These are phyloP conservation scores for Penicillium sp. DNA, from an alignment of 2,329 filamentous ascomycete species.

Conservation along the genomic window DNA sequence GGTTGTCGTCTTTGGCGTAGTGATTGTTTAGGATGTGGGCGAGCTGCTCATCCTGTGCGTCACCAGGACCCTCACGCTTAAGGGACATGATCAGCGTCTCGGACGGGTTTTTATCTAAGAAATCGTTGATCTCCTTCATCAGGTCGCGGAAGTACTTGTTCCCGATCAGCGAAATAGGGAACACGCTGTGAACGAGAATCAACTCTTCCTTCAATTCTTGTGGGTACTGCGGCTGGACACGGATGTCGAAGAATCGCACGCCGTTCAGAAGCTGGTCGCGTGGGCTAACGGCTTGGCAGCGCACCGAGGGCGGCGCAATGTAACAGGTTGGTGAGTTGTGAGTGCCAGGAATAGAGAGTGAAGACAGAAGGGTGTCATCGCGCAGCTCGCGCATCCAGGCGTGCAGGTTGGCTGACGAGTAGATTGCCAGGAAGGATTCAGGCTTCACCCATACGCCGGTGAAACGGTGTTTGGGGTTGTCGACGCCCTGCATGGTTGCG, in stretches of 20 bases:
- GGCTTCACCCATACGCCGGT: slow-evolving; percentile 62
- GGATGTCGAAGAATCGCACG: slow-evolving; percentile 89
- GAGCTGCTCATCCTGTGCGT: slow-evolving; percentile 72
- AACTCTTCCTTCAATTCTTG: slow-evolving; percentile 62
- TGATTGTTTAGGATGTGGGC: slow-evolving; percentile 66
- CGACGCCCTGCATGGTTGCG: slow-evolving; percentile 55
- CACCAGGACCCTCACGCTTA: slow-evolving; percentile 85
- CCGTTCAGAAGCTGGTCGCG: slow-evolving; percentile 79
- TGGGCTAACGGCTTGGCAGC: slow-evolving; percentile 79
- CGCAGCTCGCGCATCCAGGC: slow-evolving; percentile 77
- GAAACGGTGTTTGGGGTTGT: slow-evolving; percentile 52
- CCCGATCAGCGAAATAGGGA: slow-evolving; percentile 80
- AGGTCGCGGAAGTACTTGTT: slow-evolving; percentile 73
- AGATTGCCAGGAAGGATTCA: slow-evolving; percentile 56
- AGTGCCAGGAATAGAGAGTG: slow-evolving; percentile 86
- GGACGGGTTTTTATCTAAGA: slow-evolving; percentile 70
- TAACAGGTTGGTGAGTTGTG: slow-evolving; percentile 90
- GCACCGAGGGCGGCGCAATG: slow-evolving; percentile 81
- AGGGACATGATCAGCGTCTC: slow-evolving; percentile 82
- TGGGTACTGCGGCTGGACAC: slow-evolving; percentile 63
- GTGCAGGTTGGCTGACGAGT: slow-evolving; percentile 64
- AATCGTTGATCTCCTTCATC: slow-evolving; percentile 65
- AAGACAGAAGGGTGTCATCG: slow-evolving; percentile 67
- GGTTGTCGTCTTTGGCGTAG: slow-evolving; percentile 55
- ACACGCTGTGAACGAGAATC: slow-evolving; percentile 81